These are phyloP conservation scores for Tanacetum coccineum DNA, from an alignment of 129 eudicot species.

Conservation along the genomic window DNA sequence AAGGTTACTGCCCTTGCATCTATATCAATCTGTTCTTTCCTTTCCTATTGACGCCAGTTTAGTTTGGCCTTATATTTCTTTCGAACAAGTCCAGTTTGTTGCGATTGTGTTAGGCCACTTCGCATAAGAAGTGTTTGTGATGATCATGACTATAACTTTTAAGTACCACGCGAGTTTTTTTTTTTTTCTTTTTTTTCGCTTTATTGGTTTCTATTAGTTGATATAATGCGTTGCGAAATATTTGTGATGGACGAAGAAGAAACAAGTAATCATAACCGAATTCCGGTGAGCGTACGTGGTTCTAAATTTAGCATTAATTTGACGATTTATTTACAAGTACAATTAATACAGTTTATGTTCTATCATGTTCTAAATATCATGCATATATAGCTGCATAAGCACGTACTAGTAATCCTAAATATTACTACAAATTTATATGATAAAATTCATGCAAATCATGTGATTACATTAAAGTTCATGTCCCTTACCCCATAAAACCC, in stretches of 20 bases:
- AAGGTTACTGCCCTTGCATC: constrained; percentile 30
- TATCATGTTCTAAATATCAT: background rate
- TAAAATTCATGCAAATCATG: too few species aligned
- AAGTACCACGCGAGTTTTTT: too few species aligned
- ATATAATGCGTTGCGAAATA: background rate
- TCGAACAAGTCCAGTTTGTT: constrained; percentile 38
- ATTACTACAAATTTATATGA: background rate
- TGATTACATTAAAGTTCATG: too few species aligned
- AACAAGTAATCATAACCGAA: background rate
- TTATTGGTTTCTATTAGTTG: background rate
- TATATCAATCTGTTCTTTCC: constrained; percentile 37
- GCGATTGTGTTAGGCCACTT: constrained; percentile 27
- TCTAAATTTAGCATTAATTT: background rate
- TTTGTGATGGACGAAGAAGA: background rate
- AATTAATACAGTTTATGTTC: background rate
- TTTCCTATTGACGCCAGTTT: constrained; percentile 27
- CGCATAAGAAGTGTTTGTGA: background rate
- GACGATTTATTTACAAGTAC: background rate
- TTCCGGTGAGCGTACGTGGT: background rate
- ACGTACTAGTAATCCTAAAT: background rate
- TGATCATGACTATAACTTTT: too few species aligned
- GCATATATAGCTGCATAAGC: background rate
- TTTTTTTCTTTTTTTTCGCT: background rate
- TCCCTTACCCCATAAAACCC: too few species aligned
- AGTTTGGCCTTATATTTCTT: constrained; percentile 31